Base-by-base conservation (phyloP, 208 protist genomes). In the Entamoeba dispar region DNA sequence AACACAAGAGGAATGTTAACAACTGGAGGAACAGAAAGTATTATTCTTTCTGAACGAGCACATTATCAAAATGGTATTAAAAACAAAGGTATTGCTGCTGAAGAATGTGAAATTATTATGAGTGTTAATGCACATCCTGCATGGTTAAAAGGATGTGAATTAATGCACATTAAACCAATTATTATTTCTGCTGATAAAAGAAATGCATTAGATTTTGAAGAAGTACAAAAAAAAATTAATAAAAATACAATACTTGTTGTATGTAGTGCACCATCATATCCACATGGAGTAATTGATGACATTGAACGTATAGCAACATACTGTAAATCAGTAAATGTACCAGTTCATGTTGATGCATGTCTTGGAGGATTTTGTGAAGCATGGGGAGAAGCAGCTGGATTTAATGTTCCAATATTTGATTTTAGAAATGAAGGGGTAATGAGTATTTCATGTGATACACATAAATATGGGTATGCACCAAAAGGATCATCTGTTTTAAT, bases 401-500 rank as follows among this genome's bases (percentile, higher is more conserved):
- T 93, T 10, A 47, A 93, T 17, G 50, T 93, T 22, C 38, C n/a
- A 15, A 49, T 6, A 2, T 98, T 98, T 73, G 98, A 99, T 95
- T 99, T 99, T 94, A 93, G 96, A 77, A 95, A 99, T 91, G 94
- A 94, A 38, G 98, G 98, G 52, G 98, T 99, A 19, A 99, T 98
- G 7, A 98, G 97, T 15, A 99, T 99, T 69, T 99, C 98, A 14
- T 97, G 96, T 92, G 98, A 99, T 95, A 98, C 97, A 77, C 98
- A 99, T 97, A 99, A 99, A 96, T 99, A 99, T 96, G 98, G 98
- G 93, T 99, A 97, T 94, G 97, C 98, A 0, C 97, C 98, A 1
- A 99, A 99, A 95, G 98, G 98, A 10, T 97, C 97, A 47, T 98
- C 97, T 8, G 98, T 98, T 0, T 93, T 99, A 17, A 91, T 99